phyloP scores from a whole-genome alignment of 1,139 yeast genomes.

The Hemisphaericaspora xylofermentans region DNA sequence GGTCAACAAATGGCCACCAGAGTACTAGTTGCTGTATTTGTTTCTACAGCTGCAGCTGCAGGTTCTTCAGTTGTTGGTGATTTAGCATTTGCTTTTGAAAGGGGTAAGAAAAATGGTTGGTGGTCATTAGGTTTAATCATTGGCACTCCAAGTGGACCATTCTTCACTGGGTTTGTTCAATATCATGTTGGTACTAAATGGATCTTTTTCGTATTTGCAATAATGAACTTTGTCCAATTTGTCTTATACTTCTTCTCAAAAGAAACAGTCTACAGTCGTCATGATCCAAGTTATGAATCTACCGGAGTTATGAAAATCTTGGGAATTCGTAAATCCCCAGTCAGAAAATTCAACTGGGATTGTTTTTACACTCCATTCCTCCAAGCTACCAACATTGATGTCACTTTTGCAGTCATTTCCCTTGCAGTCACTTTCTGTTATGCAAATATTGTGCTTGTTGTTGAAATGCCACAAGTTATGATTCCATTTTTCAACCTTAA shows the following conservation, averaged over 20 bases:
- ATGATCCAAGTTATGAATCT: slow-evolving; percentile 3
- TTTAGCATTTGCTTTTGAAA: slow-evolving; percentile 16
- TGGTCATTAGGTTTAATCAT: slow-evolving; percentile 17
- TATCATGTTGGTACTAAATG: slow-evolving; percentile 16
- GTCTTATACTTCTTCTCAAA: slow-evolving; percentile 12
- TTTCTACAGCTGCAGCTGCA: slow-evolving; percentile 17
- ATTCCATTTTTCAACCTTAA: slow-evolving; percentile 20
- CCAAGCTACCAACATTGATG: slow-evolving; percentile 12
- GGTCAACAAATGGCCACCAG: slow-evolving; percentile 20
- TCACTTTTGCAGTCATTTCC: slow-evolving; percentile 18
- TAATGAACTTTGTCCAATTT: slow-evolving; percentile 16
- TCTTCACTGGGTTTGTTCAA: slow-evolving; percentile 18
- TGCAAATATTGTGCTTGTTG: slow-evolving; percentile 23
- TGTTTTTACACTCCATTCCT: slow-evolving; percentile 15
- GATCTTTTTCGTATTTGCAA: slow-evolving; percentile 17
- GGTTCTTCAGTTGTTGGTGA: slow-evolving; percentile 18
- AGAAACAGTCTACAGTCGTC: slow-evolving; percentile 16
- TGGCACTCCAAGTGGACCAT: slow-evolving; percentile 20
- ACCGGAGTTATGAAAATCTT: slow-evolving; percentile 4
- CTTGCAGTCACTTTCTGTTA: slow-evolving; percentile 22
- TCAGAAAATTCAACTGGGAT: slow-evolving; percentile 8
- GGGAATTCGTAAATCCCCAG: slow-evolving; percentile 9
- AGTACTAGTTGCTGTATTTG: slow-evolving; percentile 14
- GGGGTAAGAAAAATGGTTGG: slow-evolving; percentile 20
- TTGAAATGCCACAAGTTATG: slow-evolving; percentile 25